Percentiles rank a stretch among this genome's conserved stretches.
Evolutionary conservation across 495 filamentous ascomycete genomes (phyloP).

Genomic region (Neurospora africana): DNA sequence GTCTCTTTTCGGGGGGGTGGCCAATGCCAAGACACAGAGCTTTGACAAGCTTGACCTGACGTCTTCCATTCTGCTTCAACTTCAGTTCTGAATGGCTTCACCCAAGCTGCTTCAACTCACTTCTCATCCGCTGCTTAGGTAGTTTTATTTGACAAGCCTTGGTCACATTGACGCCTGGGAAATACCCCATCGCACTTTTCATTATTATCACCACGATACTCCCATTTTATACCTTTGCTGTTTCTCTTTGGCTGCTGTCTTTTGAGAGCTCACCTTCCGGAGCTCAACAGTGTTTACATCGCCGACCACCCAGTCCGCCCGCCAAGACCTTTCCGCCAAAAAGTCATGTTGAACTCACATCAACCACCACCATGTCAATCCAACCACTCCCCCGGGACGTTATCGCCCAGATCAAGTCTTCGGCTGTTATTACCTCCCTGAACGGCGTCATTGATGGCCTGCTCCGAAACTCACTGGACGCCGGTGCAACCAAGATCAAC

Average conservation of each 20-base stretch:
- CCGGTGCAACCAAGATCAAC: slow-evolving; percentile 57
- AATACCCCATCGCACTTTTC: not conserved
- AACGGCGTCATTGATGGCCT: slow-evolving; percentile 64
- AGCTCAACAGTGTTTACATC: not conserved
- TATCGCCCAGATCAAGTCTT: slow-evolving; percentile 79
- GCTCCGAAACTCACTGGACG: slow-evolving; percentile 81
- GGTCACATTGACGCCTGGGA: not conserved
- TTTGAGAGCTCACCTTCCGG: not conserved
- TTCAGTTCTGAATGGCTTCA: not conserved
- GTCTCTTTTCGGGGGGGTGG: not conserved
- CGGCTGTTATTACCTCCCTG: slow-evolving; percentile 63
- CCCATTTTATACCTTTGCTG: not conserved
- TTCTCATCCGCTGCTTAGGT: not conserved
- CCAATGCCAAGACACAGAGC: not conserved
- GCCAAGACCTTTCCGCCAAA: not conserved
- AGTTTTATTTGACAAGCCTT: not conserved
- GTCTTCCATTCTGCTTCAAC: not conserved
- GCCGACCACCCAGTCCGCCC: not conserved
- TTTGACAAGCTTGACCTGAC: not conserved
- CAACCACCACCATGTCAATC: slow-evolving; percentile 45
- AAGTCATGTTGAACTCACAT: slow-evolving; percentile 8
- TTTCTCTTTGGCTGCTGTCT: not conserved
- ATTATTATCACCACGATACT: not conserved
- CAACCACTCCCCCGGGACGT: slow-evolving; percentile 63
- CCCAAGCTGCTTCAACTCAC: not conserved